Evolutionary conservation across 495 filamentous ascomycete species (phyloP), one percentile per base, ranked within the genome.

Genomic region (Xylaria grammica): DNA sequence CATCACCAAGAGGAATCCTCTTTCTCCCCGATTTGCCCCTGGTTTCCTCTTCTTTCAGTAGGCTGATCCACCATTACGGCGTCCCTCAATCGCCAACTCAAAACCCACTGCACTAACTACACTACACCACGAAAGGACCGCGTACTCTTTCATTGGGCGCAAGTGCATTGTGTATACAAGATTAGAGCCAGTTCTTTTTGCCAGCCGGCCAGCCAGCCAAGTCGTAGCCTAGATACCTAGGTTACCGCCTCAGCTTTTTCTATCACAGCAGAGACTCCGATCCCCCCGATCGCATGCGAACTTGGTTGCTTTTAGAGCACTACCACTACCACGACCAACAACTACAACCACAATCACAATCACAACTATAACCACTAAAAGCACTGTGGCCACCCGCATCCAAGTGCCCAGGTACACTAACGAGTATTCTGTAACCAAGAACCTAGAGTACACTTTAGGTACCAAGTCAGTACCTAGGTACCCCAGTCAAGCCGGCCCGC

Each of bases 1-100:
- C 71, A 74, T 74, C 71, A 66, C 62, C 52, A 57, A 60, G 51
- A 62, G 62, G 55, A 65, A 63, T 71, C 74, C 72, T 63, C 52
- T 71, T 68, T 67, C 69, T 67, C 58, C 51, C 54, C 44, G 45
- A 56, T 57, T 65, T 54, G 44, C 62, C 62, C 42, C 42, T 46
- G 30, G 29, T 40, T 50, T 42, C 36, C 22, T 38, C 51, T 29
- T 19, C 62, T 58, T 57, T 65, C 53, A 51, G 24, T n/a, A 50
- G 30, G 40, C 17, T 52, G 36, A 26, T 51, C 61, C 62, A 44
- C 62, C 45, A 51, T 7, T 63, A 48, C 50, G 53, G 53, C 32
- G 53, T 42, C 53, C 9, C 34, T 59, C 62, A 50, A 55, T 48
- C 29, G 40, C 60, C 60, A 63, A 17, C 20, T 11, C 40, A 1